A percentile compares a stretch with the other conserved stretches of the same genome.
Evolutionary conservation across 176 grass and related monocot genomes (phyloP).

Genomic region (Aechmea fasciata): DNA sequence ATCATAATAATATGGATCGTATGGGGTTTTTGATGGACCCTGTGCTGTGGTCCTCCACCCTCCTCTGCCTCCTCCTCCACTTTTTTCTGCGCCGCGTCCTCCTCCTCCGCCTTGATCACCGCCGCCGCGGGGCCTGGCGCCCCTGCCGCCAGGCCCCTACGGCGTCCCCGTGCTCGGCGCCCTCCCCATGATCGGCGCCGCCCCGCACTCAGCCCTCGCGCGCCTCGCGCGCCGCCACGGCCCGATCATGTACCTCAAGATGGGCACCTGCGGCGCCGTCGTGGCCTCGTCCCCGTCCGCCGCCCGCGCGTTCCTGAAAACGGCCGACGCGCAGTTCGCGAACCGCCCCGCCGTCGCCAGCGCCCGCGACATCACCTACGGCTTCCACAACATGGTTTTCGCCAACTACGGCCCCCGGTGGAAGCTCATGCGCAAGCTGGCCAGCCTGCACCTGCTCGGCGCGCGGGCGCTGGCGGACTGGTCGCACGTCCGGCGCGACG

Average conservation of each 20-base stretch:
- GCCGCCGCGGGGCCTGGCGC: neutral
- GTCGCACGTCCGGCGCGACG: constrained; percentile 47
- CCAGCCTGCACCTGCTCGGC: constrained; percentile 70
- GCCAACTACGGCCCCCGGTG: constrained; percentile 53
- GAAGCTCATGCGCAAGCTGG: constrained; percentile 87
- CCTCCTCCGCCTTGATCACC: neutral
- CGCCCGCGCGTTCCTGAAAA: constrained; percentile 57
- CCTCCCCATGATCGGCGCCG: constrained; percentile 51
- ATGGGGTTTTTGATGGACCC: constrained; percentile 36
- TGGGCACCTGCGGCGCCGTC: constrained; percentile 52
- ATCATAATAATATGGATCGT: neutral
- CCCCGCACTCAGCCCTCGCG: constrained; percentile 58
- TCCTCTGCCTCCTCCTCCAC: constrained; percentile 65
- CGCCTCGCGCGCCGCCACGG: constrained; percentile 42
- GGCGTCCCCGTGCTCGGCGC: constrained; percentile 56
- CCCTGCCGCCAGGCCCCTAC: constrained; percentile 32
- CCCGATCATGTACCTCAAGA: constrained; percentile 73
- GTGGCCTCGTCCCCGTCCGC: constrained; percentile 54
- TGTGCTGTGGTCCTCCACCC: constrained; percentile 29
- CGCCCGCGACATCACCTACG: constrained; percentile 64
- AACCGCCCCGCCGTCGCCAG: constrained; percentile 60
- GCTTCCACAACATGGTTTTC: constrained; percentile 79
- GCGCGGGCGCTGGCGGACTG: constrained; percentile 55
- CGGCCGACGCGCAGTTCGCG: constrained; percentile 49
- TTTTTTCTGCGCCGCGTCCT: constrained; percentile 25